Percentiles rank a stretch among this genome's conserved stretches.
These are phyloP conservation scores for Neoboletus brunneissimus DNA, from an alignment of 768 basidiomycete genomes.

Conservation along the genomic window DNA sequence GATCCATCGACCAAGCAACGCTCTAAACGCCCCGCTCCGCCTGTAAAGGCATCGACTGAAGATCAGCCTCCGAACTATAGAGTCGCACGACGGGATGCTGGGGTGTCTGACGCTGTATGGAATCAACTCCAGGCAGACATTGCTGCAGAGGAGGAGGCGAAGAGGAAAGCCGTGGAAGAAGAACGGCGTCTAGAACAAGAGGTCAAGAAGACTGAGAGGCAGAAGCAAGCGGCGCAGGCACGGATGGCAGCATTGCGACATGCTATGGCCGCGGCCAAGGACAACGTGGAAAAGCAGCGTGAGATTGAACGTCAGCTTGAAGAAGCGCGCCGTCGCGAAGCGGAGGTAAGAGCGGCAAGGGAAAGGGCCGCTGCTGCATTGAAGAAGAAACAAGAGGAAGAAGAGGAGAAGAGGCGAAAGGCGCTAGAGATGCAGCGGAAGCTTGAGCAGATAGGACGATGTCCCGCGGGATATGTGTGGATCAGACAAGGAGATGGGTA, in stretches of 20 bases:
- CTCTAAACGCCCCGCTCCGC: not conserved
- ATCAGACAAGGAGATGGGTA: conserved; percentile 41
- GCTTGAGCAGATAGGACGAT: conserved; percentile 48
- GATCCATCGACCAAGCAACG: too few relatives aligned
- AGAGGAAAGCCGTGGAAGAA: conserved; percentile 19
- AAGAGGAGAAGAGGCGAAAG: conserved; percentile 31
- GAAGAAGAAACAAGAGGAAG: conserved; percentile 36
- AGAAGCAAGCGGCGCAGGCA: conserved; percentile 11
- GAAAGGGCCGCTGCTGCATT: conserved; percentile 27
- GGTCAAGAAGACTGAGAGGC: conserved; percentile 11
- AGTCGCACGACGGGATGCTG: conserved; percentile 42
- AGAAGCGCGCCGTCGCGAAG: conserved; percentile 30
- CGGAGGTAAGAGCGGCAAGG: conserved; percentile 23
- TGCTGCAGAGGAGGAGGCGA: conserved; percentile 23
- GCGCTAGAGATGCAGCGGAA: conserved; percentile 40
- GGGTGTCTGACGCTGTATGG: conserved; percentile 55
- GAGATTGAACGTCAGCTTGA: conserved; percentile 30
- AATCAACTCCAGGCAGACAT: conserved; percentile 42
- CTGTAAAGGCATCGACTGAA: not conserved
- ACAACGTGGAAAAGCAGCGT: conserved; percentile 16
- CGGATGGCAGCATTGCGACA: conserved; percentile 13
- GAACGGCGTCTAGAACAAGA: conserved; percentile 20
- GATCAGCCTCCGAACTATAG: conserved; percentile 7
- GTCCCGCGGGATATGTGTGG: conserved; percentile 46
- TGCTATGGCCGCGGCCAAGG: conserved; percentile 21